Conservation (phyloP, 2,329 filamentous ascomycete species). For the Zymoseptoria passerinii region DNA sequence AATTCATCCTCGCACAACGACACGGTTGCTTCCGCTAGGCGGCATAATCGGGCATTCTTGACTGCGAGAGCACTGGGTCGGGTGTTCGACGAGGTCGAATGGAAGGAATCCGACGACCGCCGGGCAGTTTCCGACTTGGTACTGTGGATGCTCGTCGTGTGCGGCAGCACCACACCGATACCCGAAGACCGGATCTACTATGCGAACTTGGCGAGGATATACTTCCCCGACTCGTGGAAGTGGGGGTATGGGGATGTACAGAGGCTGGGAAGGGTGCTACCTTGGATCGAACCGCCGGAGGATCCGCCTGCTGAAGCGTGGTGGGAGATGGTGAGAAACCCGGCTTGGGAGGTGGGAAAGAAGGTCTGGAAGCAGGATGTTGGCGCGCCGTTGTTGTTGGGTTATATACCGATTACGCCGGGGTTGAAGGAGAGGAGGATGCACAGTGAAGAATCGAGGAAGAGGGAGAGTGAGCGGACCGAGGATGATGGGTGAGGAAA, state of each 20-base stretch:
- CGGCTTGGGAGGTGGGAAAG: not conserved
- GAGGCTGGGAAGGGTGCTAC: constrained; percentile 5
- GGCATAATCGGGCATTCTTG: constrained; percentile 5
- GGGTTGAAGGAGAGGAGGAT: not conserved
- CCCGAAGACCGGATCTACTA: constrained; percentile 5
- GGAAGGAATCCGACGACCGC: not conserved
- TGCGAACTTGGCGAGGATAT: constrained; percentile 3
- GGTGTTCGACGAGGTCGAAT: not conserved
- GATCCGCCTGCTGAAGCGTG: not conserved
- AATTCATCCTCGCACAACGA: constrained; percentile 7
- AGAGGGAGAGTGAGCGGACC: not conserved
- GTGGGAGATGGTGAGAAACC: not conserved
- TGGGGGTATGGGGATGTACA: constrained; percentile 3
- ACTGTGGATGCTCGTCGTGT: constrained; percentile 12
- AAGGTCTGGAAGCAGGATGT: not conserved
- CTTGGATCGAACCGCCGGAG: constrained; percentile 8
- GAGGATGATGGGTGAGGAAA: not conserved
- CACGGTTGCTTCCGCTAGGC: constrained; percentile 6
- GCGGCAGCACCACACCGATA: constrained; percentile 3
- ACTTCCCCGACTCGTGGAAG: not conserved
- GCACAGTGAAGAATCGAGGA: not conserved
- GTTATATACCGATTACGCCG: not conserved
- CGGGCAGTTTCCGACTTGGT: constrained; percentile 5
- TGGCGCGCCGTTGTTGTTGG: not conserved
- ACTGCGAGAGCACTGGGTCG: constrained; percentile 1